Base-by-base conservation (phyloP, 257 asterid genomes). In the Solanum ossicruentum region DNA sequence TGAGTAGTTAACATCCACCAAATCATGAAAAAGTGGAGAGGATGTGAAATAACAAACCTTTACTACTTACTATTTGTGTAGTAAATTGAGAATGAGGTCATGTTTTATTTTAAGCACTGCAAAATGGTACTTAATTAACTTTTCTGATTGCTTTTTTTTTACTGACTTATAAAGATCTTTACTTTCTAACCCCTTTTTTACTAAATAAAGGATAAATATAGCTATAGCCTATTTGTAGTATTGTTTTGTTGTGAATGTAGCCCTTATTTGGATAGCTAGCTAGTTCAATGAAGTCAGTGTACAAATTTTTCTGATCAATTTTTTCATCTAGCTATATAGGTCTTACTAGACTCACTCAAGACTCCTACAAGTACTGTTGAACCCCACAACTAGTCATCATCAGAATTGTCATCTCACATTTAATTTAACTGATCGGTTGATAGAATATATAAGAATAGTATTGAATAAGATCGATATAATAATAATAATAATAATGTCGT, bases 1-100 rank as follows among this genome's bases (percentile, higher is more conserved):
- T 16, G 77, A 67, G 77, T 36, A 36, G 93, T 90, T 87, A 78
- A 84, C 93, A 88, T 91, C 92, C 41, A 84, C 80, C 85, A 88
- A 84, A 84, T 88, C 90, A 85, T 93, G 84, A 90, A 88, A 78
- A 92, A 81, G 70, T 78, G 87, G 86, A 85, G 90, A 88, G 66
- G 51, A 8, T 77, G 82, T 23, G 82, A 77, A 77, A 51, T 51
- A 57, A 66, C 88, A 78, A 88, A 85, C 87, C 88, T 88, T 85
- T 77, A 85, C 61, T 77, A 86, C 61, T 85, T 87, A 26, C 93
- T 84, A 75, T 86, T 89, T 89, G 56, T 90, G 81, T 89, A 47
- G 20, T 75, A 49, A 51, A 86, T 82, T 58, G 78, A 65, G 49
- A 20, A 77, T 85, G 73, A 61, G 87, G 51, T 82, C 80, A 85